Conservation (phyloP, 2,329 filamentous ascomycete species). For the Mycosphaerelloides madeirae region DNA sequence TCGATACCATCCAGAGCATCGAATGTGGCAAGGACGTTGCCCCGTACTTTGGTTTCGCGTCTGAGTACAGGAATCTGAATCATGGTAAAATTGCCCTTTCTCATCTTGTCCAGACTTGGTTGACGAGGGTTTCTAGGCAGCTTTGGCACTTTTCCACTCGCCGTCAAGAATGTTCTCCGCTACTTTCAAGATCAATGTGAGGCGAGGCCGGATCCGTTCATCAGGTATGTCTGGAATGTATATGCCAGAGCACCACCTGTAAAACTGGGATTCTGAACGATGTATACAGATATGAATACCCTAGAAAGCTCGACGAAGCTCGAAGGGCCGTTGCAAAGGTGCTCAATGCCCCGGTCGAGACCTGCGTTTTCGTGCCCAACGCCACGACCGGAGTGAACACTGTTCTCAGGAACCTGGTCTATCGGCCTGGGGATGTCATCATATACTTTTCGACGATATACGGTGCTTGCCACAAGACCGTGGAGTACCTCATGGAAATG, state of each 20-base stretch:
- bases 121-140: constrained; percentile 56
- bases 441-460: constrained; percentile 77
- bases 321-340: constrained; percentile 61
- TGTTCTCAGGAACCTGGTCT: constrained; percentile 70
- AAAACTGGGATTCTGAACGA: no score
- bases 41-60: constrained; percentile 65
- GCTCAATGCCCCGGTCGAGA: constrained; percentile 61
- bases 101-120: not conserved
- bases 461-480: constrained; percentile 67
- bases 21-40: constrained; percentile 41
- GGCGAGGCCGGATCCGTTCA: constrained; percentile 67
- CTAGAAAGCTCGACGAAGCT: constrained; percentile 57
- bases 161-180: constrained; percentile 56
- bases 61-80: constrained; percentile 68
- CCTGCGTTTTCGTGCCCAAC: constrained; percentile 74
- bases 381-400: constrained; percentile 75
- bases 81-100: constrained; percentile 53
- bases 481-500: constrained; percentile 68
- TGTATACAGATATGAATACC: constrained; percentile 50
- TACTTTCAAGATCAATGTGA: constrained; percentile 65
- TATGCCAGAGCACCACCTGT: no score
- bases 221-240: constrained; percentile 47
- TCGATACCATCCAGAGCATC: constrained; percentile 16
- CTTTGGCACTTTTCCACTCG: constrained; percentile 68
- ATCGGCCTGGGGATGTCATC: constrained; percentile 67